phyloP scores from a whole-genome alignment of 192 early-diverging fungal genomes.

The Paraglomus occultum region DNA sequence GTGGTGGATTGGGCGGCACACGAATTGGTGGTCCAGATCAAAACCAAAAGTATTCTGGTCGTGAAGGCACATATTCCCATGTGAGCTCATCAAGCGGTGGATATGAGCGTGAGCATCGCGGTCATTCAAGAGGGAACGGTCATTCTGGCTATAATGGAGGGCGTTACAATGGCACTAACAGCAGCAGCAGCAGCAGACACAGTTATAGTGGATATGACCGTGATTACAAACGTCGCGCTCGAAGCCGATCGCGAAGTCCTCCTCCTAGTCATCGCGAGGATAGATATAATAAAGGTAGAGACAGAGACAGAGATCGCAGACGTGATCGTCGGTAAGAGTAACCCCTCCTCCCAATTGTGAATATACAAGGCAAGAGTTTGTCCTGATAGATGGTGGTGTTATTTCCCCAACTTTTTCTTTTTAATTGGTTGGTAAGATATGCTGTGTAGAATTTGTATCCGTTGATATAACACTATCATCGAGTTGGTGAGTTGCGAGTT shows the following conservation, averaged over 20 bases:
- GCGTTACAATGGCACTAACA: slow-evolving; percentile 39
- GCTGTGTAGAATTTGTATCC: too few species aligned
- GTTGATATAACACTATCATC: too few species aligned
- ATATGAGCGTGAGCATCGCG: slow-evolving; percentile 42
- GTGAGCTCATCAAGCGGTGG: background rate
- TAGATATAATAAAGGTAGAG: slow-evolving; percentile 27
- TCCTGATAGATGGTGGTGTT: too few species aligned
- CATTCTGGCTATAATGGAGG: slow-evolving; percentile 34
- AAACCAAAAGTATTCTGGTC: slow-evolving; percentile 50
- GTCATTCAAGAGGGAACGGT: slow-evolving; percentile 31
- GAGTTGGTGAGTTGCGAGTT: too few species aligned
- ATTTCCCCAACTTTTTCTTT: too few species aligned
- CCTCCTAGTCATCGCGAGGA: slow-evolving; percentile 17
- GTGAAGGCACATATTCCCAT: slow-evolving; percentile 36
- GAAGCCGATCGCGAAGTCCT: slow-evolving; percentile 37
- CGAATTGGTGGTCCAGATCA: slow-evolving; percentile 59
- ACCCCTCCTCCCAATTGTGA: background rate
- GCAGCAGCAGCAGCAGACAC: slow-evolving; percentile 42
- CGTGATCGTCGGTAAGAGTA: slow-evolving; percentile 5
- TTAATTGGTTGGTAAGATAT: too few species aligned
- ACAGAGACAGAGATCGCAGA: slow-evolving; percentile 23
- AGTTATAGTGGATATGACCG: slow-evolving; percentile 50
- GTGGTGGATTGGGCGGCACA: slow-evolving; percentile 75
- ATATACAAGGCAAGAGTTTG: background rate
- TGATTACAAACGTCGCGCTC: slow-evolving; percentile 47